These are phyloP conservation scores for Sporothrix phasma DNA, from an alignment of 2,329 filamentous ascomycete species.

Conservation along the genomic window DNA sequence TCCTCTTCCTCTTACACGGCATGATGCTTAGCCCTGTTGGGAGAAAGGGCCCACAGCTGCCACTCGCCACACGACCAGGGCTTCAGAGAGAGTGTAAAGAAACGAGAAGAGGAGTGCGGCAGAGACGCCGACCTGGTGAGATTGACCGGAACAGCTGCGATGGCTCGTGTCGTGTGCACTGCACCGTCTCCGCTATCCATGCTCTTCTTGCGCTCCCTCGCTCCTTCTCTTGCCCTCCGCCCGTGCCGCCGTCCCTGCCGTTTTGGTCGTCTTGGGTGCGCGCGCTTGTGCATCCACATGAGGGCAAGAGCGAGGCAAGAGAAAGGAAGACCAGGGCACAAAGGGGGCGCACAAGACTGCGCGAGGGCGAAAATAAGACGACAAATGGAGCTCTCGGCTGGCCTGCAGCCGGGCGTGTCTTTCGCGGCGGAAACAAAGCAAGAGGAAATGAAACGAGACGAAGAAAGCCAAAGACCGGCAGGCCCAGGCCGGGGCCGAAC, in stretches of 20 bases:
- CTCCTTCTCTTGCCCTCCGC: neutral
- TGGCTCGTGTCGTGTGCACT: neutral
- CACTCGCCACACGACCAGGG: neutral
- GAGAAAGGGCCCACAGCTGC: neutral
- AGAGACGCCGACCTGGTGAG: neutral
- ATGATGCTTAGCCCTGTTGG: neutral
- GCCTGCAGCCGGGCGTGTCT: neutral
- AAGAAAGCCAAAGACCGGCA: neutral
- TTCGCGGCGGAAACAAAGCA: neutral
- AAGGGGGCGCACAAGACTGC: neutral
- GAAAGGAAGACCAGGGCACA: neutral
- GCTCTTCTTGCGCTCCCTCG: neutral
- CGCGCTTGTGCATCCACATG: constrained; percentile 5
- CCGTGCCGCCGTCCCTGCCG: neutral
- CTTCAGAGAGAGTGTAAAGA: neutral
- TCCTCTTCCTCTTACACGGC: constrained; percentile 3
- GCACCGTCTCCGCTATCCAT: neutral
- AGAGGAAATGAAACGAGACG: neutral
- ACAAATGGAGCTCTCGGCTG: neutral
- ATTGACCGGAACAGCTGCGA: neutral
- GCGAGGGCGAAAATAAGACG: neutral
- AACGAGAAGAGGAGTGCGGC: neutral
- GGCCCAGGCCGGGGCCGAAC: neutral
- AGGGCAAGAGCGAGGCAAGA: neutral
- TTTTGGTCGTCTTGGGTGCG: neutral